Evolutionary conservation across 495 filamentous ascomycete species (phyloP), one percentile per base, ranked within the genome.

Genomic region (Lophiotrema nucula): DNA sequence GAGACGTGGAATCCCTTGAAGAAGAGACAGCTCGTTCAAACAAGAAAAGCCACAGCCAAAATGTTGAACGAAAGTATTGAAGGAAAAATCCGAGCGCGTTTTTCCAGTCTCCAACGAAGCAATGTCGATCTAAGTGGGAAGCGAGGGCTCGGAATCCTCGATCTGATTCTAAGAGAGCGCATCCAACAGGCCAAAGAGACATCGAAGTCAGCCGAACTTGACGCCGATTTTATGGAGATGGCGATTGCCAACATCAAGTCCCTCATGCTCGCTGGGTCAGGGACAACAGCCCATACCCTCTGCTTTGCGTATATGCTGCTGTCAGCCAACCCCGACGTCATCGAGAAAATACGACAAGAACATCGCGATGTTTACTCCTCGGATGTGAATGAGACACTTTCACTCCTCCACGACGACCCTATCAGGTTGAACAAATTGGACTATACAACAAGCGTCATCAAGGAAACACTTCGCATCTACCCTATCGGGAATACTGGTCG

Each of bases 231-330:
- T 38, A 44, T 58, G 22, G 22, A 53, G 11, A 24, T 57, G n/a
- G 43, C 46, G 5, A 15, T 54, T 2, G 41, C 43, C 15, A 35
- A 56, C 6, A 42, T 66, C 31, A 66, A 62, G 31, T 33, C 52
- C 1, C 19, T 62, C 5, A 51, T 66, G 8, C 12, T 58, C 2
- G 52, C 28, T 5, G 63, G 52, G 2, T 28, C 37, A 1, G 53
- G 58, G 4, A 66, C 63, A 12, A 66, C 58, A 1, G 47, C 58
- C 10, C 33, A 48, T 19, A 66, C 63, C n/a, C 19, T 66, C 31
- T 57, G 53, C 46, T 60, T 62, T 49, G 27, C 28, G 1, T 64
- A 53, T 27, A 58, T 64, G 60, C 48, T 64, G 1, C 43, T 64
- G 19, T 47, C 46, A 10, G n/a, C 19, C 6, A 18, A 58, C 18